A percentile compares a stretch with the other conserved stretches of the same genome.
These are phyloP conservation scores for Camellia japonica DNA, from an alignment of 148 eudicot genomes.

Conservation along the genomic window DNA sequence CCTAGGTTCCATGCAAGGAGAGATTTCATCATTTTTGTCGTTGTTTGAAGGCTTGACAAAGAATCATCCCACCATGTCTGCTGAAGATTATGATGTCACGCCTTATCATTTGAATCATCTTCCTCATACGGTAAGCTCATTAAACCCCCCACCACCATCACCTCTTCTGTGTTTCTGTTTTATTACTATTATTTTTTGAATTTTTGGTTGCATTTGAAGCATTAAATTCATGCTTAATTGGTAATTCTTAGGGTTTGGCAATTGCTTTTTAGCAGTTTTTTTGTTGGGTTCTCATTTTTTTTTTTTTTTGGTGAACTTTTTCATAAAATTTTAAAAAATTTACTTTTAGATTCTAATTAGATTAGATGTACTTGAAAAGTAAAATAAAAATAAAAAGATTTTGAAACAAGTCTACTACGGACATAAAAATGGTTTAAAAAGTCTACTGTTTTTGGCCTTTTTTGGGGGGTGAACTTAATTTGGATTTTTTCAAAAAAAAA, in stretches of 20 bases:
- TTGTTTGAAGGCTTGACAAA: slow-evolving; percentile 67
- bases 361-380: too few relatives aligned
- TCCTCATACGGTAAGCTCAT: slow-evolving; percentile 55
- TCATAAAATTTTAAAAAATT: too few relatives aligned
- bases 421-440: too few relatives aligned
- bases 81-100: slow-evolving; percentile 58
- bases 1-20: slow-evolving; percentile 50
- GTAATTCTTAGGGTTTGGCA: background rate
- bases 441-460: too few relatives aligned
- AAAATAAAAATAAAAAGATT: too few relatives aligned
- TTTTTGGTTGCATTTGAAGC: background rate
- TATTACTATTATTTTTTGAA: background rate
- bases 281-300: too few relatives aligned
- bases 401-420: too few relatives aligned
- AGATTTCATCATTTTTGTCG: slow-evolving; percentile 57
- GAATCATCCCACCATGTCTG: slow-evolving; percentile 24
- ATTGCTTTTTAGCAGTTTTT: too few relatives aligned
- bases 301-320: too few relatives aligned
- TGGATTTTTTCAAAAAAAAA: too few relatives aligned
- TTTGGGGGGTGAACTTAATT: too few relatives aligned
- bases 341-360: too few relatives aligned
- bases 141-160: background rate
- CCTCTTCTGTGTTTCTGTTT: background rate
- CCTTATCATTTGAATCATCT: slow-evolving; percentile 41
- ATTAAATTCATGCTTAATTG: background rate